Evolutionary conservation across 305 asterid genomes (phyloP), one percentile per base, ranked within the genome.

Genomic region (Fraxinus floribunda): DNA sequence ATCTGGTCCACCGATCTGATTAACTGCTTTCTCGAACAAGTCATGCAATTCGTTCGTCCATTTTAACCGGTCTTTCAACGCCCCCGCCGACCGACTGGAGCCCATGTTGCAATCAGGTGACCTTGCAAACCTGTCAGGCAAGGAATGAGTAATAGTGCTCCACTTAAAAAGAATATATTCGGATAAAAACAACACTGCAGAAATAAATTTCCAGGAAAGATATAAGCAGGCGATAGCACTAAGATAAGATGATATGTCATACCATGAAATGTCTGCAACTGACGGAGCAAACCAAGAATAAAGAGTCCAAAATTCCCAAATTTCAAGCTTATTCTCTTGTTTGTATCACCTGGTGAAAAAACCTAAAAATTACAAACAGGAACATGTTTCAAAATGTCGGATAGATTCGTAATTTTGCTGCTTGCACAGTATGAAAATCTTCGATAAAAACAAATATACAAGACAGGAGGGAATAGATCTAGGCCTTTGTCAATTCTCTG

Each of bases 1-100:
- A 84, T 93, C 98, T 76, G 97, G 94, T 26, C 97, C 97, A 71
- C 98, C 98, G 11, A 94, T 93, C 89, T 91, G 97, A 89, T 85
- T 89, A 79, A 94, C 97, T 13, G 95, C 90, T 87, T 92, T 93
- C 87, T 93, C 98, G 39, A 94, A 94, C 86, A 91, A 89, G 68
- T 87, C 92, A 55, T 93, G 97, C 75, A 93, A 78, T 3, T 92
- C 95, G 49, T 86, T 88, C 2, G 97, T 93, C 97, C 97, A 92
- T 85, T 93, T 93, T 88, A 93, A 81, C 84, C 98, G 87, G 89
- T 94, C 98, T 89, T 92, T 94, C 0, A 94, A 87, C 4, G 90
- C 84, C 49, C 82, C 82, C 78, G 90, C 88, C 0, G 87, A 78
- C 1, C 93, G 93, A 76, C 79, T 85, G 13, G 89, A 77, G 22